Base-by-base conservation (phyloP, 2,329 filamentous ascomycete genomes). In the Epichloe sp. region DNA sequence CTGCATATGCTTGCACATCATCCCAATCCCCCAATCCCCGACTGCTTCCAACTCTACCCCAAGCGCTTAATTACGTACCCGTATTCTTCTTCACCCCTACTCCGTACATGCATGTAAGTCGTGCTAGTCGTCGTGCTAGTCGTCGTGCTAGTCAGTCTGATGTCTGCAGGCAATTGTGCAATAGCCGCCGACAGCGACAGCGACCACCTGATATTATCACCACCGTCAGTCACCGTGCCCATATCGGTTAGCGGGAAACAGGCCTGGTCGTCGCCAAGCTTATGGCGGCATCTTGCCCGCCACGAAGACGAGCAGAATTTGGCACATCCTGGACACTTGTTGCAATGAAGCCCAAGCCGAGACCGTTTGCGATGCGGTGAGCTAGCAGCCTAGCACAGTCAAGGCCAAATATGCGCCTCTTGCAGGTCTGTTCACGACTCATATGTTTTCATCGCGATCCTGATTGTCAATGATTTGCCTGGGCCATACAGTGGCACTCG, bases 271-370 rank as follows among this genome's bases (percentile, higher is more conserved):
- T 5, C 34, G 51, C 51, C 51, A 52, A 50, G 51, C n/a, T 26
- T 37, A 34, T 31, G 37, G 47, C 41, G 50, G 51, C 51, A 44
- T 19, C 42, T 41, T 40, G 38, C 37, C 38, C 17, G 35, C 47
- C 47, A 53, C 51, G 44, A 53, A 44, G 48, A 47, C 40, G 44
- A 44, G 44, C 47, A 53, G 51, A 50, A 47, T 50, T 49, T 52
- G 47, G 47, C 37, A 44, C 36, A 47, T 40, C 43, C 46, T 45
- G 21, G 50, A 26, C 45, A n/a, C 7, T 19, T 36, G 21, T 46
- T 19, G 44, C 34, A 36, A n/a, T 40, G 46, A 37, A 21, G 34
- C 42, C 36, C 26, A 46, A 49, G 51, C 47, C 48, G 40, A 50
- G 44, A 44, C 47, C 21, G 7, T 46, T 52, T 23, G 47, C 43